Base-by-base conservation (phyloP, 2,329 filamentous ascomycete species). In the Zopfia rhizophila region DNA sequence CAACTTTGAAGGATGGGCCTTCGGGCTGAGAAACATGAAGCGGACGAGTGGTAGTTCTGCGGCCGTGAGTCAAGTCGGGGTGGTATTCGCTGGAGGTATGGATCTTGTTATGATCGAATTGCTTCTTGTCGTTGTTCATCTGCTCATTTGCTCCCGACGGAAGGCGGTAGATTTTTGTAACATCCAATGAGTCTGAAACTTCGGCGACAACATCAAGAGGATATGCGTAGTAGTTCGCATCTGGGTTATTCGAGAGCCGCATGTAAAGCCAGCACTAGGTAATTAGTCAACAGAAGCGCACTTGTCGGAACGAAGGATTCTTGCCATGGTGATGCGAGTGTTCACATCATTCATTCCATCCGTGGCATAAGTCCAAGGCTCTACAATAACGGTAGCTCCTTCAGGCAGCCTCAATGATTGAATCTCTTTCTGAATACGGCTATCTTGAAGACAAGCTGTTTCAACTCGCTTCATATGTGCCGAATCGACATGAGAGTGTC, bases 181-280 rank as follows among this genome's bases (percentile, higher is more conserved):
- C 77, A 19, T 77, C 55, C 3, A 83, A 67, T 2, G 77, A 63
- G 49, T 79, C 74, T 6, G 78, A 79, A 35, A 79, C 73, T 56
- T 83, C 79, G 6, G 78, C 77, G 32, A 74, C 77, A 16, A 84
- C 70, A 41, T 82, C 76, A 7, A 84, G 70, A 0, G 82, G 82
- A 42, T 83, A 83, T 3, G 81, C 81, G 54, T 84, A 84, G 61
- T 80, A 78, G 55, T 84, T 84, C 23, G 79, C 75, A 43, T 83
- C 79, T 0, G 64, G 60, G 22, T 79, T 69, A 0, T 72, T 62
- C 0, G 68, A 40, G 57, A 29, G 71, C 45, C 73, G 70, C 41
- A 70, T 58, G 39, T 72, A 72, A 31, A 72, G 69, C 61, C 66
- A 74, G 45, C 70, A 74, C 69, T 73, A 11, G 2, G 7, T 13